Conservation (phyloP, 129 eudicot genomes). For the Flaveria linearis region DNA sequence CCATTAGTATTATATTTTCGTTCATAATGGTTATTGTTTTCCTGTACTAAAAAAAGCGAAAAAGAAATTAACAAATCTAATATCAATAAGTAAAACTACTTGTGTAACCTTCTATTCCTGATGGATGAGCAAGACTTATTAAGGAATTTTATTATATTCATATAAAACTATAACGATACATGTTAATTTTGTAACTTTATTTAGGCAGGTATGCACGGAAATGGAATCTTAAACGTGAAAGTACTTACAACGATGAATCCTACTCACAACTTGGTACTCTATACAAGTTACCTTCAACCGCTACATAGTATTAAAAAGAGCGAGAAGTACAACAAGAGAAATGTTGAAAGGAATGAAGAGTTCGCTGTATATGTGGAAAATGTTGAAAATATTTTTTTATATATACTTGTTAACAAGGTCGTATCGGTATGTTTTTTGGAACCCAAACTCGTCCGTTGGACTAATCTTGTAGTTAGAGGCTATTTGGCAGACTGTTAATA, state of each 20-base stretch:
- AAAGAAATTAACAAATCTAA: too few species aligned
- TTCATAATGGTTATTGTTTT: too few species aligned
- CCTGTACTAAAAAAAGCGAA: too few species aligned
- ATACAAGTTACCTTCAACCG: constrained; percentile 42
- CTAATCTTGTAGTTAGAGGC: too few species aligned
- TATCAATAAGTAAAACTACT: too few species aligned
- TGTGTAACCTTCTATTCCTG: too few species aligned
- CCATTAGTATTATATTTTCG: neutral
- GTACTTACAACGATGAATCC: constrained; percentile 33
- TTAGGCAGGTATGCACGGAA: neutral
- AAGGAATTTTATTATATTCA: too few species aligned
- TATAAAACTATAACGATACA: too few species aligned
- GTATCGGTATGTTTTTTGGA: constrained; percentile 44
- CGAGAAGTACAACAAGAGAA: constrained; percentile 49
- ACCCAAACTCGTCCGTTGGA: neutral
- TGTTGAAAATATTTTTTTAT: constrained; percentile 47
- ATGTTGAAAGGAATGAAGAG: constrained; percentile 81
- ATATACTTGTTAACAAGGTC: constrained; percentile 46
- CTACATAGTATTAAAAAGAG: constrained; percentile 55
- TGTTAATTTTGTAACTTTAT: too few species aligned
- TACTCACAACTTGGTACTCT: constrained; percentile 56
- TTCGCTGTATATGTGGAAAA: constrained; percentile 51
- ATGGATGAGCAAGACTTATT: too few species aligned
- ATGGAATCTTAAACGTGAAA: constrained; percentile 59
- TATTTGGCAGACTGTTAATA: too few species aligned